phyloP scores from a whole-genome alignment of 2,329 filamentous ascomycete species.

The Helotiales sp. region DNA sequence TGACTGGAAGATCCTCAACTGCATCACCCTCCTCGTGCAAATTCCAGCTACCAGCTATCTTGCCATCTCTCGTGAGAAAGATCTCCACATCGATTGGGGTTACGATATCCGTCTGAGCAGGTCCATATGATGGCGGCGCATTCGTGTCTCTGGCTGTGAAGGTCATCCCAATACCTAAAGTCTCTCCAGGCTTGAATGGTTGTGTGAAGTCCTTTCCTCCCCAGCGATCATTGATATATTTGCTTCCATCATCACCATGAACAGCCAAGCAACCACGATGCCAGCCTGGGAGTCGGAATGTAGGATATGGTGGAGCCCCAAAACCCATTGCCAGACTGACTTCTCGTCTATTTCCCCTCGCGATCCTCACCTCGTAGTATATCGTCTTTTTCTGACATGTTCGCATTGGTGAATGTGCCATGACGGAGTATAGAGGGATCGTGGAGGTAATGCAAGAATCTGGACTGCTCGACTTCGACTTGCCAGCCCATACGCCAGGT shows the following conservation, averaged over 20 bases:
- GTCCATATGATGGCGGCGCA: conserved; percentile 33
- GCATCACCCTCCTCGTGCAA: conserved; percentile 73
- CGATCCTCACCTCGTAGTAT: conserved; percentile 72
- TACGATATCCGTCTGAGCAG: conserved; percentile 19
- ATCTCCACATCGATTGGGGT: conserved; percentile 51
- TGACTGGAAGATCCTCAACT: conserved; percentile 59
- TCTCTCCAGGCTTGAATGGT: conserved; percentile 64
- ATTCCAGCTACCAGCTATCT: conserved; percentile 62
- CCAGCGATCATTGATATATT: conserved; percentile 73
- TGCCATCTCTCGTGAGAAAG: conserved; percentile 72
- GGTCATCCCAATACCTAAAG: conserved; percentile 70
- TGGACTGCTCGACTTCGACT: conserved; percentile 43
- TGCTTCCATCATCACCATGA: conserved; percentile 78
- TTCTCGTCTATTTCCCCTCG: conserved; percentile 40
- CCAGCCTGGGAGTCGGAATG: conserved; percentile 79
- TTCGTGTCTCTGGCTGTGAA: conserved; percentile 40
- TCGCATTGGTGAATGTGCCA: conserved; percentile 56
- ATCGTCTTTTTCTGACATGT: conserved; percentile 51
- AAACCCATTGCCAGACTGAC: conserved; percentile 66
- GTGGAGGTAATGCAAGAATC: conserved; percentile 68
- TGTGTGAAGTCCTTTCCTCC: conserved; percentile 69
- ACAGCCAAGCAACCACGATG: conserved; percentile 72
- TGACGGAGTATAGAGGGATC: conserved; percentile 66
- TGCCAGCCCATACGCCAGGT: conserved; percentile 53
- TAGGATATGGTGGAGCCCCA: conserved; percentile 72